Conservation (phyloP, 495 filamentous ascomycete genomes). For the Pseudotulostoma volvatum region DNA sequence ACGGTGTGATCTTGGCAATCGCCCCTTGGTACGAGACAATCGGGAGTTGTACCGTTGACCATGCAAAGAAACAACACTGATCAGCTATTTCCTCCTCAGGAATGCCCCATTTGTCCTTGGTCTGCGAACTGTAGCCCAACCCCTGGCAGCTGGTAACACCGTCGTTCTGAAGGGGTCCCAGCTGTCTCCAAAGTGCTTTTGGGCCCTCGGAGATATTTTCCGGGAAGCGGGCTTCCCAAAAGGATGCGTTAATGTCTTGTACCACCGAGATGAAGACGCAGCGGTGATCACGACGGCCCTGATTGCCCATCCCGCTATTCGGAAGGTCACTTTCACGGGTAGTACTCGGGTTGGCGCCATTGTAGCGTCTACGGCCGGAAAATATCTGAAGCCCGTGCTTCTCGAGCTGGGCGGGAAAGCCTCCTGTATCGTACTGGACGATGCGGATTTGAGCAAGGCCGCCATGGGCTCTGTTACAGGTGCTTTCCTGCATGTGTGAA, state of each 20-base stretch:
- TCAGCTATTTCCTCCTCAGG: not conserved
- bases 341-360: conserved; percentile 39
- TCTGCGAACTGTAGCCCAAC: conserved; percentile 48
- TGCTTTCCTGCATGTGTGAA: conserved; percentile 30
- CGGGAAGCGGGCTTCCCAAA: conserved; percentile 54
- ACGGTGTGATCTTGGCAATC: conserved; percentile 64
- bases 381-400: conserved; percentile 41
- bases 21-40: conserved; percentile 47
- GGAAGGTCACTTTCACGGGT: conserved; percentile 49
- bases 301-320: conserved; percentile 38
- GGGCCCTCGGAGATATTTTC: conserved; percentile 51
- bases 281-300: conserved; percentile 37
- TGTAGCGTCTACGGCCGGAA: conserved; percentile 37
- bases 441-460: conserved; percentile 41
- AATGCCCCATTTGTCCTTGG: conserved; percentile 50
- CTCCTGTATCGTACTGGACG: conserved; percentile 40
- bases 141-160: conserved; percentile 73
- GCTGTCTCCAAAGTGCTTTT: conserved; percentile 57
- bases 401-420: conserved; percentile 49
- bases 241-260: conserved; percentile 40
- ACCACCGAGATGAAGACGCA: conserved; percentile 35
- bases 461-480: conserved; percentile 34
- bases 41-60: not conserved
- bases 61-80: not conserved
- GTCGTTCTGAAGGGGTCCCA: conserved; percentile 65